Conservation (phyloP, 2,329 filamentous ascomycete species). For the Alternaria gaisen region DNA sequence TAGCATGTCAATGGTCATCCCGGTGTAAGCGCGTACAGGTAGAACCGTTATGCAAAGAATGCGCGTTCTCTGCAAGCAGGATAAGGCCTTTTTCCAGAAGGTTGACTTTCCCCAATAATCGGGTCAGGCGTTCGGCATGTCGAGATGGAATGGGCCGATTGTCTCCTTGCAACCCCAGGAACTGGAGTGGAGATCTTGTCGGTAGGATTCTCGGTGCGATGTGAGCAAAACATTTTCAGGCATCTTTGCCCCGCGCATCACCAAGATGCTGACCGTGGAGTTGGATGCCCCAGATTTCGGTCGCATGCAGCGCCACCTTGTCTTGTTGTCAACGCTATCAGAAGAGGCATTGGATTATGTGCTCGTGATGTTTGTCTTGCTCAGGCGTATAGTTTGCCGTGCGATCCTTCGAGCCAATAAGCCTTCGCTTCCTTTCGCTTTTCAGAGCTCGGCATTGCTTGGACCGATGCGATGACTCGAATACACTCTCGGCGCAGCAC, state of each 20-base stretch:
- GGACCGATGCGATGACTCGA: constrained; percentile 1
- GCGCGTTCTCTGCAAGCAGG: background rate
- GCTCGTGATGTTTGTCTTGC: constrained; percentile 12
- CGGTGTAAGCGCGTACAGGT: background rate
- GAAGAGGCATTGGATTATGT: background rate
- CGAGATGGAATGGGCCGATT: constrained; percentile 23
- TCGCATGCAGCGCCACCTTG: constrained; percentile 12
- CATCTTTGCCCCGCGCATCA: background rate
- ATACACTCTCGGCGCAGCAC: background rate
- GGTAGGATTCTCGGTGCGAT: constrained; percentile 9
- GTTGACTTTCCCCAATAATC: background rate
- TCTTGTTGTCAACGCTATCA: background rate
- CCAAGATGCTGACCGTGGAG: background rate
- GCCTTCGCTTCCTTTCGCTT: constrained; percentile 8
- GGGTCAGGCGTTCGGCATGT: constrained; percentile 12
- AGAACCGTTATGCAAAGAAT: background rate
- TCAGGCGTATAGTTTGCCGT: background rate
- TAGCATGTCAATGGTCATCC: background rate
- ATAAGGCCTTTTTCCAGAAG: background rate
- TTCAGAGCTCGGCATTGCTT: constrained; percentile 3
- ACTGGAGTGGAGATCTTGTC: constrained; percentile 7
- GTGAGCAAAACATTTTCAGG: background rate
- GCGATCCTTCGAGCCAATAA: constrained; percentile 12
- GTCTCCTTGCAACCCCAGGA: constrained; percentile 1
- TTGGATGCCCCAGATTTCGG: constrained; percentile 1